These are phyloP conservation scores for Globisporangium splendens DNA, from an alignment of 352 stramenopile genomes.

Conservation along the genomic window DNA sequence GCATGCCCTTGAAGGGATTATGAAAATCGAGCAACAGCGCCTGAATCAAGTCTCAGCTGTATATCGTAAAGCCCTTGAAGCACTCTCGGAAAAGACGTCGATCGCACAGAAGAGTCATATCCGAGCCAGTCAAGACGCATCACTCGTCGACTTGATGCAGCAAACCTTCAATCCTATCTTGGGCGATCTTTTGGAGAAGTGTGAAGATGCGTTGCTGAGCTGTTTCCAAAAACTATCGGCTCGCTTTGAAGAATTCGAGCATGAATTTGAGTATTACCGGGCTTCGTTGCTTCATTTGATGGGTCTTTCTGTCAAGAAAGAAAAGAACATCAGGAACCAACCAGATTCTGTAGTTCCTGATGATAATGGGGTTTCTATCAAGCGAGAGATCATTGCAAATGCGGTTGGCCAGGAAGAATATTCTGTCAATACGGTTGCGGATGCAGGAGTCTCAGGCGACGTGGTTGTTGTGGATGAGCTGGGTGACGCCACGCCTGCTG, in stretches of 20 bases:
- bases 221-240: slow-evolving; percentile 58
- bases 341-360: slow-evolving; percentile 19
- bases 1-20: slow-evolving; percentile 56
- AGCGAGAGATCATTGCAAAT: slow-evolving; percentile 40
- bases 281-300: slow-evolving; percentile 50
- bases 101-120: slow-evolving; percentile 49
- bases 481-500: neutral
- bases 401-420: slow-evolving; percentile 1
- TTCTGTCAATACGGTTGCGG: neutral
- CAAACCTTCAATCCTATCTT: slow-evolving; percentile 69
- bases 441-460: neutral
- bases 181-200: slow-evolving; percentile 55
- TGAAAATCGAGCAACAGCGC: slow-evolving; percentile 71
- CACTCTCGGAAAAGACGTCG: slow-evolving; percentile 38
- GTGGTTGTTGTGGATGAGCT: slow-evolving; percentile 5
- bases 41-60: slow-evolving; percentile 48
- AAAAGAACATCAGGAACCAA: slow-evolving; percentile 13
- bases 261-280: slow-evolving; percentile 81
- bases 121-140: slow-evolving; percentile 54
- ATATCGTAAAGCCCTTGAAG: slow-evolving; percentile 57
- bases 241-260: slow-evolving; percentile 69
- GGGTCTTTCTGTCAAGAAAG: slow-evolving; percentile 10
- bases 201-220: slow-evolving; percentile 61
- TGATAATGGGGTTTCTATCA: slow-evolving; percentile 29
- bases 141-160: slow-evolving; percentile 65